phyloP scores from a whole-genome alignment of 192 early-diverging fungal species.

The Backusella morwellensis region DNA sequence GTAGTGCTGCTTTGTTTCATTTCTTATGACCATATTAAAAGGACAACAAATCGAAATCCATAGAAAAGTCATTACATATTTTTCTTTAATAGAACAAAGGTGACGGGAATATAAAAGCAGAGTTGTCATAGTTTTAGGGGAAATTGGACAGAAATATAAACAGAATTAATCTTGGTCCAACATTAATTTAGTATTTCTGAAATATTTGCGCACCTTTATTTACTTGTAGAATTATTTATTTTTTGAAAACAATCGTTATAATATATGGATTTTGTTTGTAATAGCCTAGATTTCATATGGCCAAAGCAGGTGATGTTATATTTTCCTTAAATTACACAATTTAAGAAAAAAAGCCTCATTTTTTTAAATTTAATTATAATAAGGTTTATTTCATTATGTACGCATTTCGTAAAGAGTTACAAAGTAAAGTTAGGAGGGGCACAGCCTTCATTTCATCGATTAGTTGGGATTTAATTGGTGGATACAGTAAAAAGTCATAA shows the following conservation, averaged over 20 bases:
- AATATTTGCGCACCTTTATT: background rate
- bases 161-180: background rate
- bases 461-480: background rate
- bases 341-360: background rate
- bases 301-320: background rate
- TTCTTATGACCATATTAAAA: background rate
- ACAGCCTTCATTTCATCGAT: conserved; percentile 2
- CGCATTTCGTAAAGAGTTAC: background rate
- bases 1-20: background rate
- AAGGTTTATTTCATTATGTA: conserved; percentile 1
- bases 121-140: background rate
- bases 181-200: too few species aligned
- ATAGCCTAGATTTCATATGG: background rate
- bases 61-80: background rate
- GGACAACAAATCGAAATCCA: background rate
- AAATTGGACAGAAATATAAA: background rate
- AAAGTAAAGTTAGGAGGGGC: background rate
- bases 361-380: background rate
- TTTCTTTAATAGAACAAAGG: background rate
- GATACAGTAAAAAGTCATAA: background rate
- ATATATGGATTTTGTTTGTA: background rate
- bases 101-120: background rate
- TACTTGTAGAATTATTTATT: background rate
- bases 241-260: background rate
- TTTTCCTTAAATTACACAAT: background rate